A percentile compares a stretch with the other conserved stretches of the same genome.
Evolutionary conservation across 805 yeast species (phyloP).

Genomic region (Nakazawaea peltata): DNA sequence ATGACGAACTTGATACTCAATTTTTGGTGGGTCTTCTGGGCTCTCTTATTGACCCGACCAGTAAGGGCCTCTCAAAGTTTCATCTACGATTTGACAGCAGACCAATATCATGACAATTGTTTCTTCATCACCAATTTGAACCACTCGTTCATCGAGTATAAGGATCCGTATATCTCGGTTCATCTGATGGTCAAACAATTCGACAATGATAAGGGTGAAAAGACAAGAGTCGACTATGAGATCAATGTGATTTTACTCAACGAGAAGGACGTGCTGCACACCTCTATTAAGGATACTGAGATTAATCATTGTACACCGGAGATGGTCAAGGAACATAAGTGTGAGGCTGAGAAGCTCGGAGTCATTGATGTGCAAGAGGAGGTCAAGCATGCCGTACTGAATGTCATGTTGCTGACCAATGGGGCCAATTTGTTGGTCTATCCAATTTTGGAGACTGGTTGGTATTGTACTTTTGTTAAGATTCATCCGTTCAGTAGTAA

Average conservation of each 20-base stretch:
- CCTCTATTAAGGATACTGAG: constrained; percentile 1
- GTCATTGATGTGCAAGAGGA: constrained; percentile 5
- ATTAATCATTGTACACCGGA: constrained; percentile 9
- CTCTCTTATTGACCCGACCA: no score
- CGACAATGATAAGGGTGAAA: not conserved
- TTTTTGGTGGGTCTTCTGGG: no score
- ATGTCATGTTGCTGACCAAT: constrained; percentile 2
- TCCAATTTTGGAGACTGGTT: constrained; percentile 7
- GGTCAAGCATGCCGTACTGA: constrained; percentile 2
- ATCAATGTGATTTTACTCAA: constrained; percentile 8
- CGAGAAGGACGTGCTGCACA: constrained; percentile 1
- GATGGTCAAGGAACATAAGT: constrained; percentile 9
- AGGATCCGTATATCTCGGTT: constrained; percentile 6
- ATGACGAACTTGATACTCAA: no score
- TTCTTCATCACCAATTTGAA: constrained; percentile 9
- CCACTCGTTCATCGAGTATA: constrained; percentile 8
- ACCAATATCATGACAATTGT: constrained; percentile 9
- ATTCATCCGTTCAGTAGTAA: constrained; percentile 1
- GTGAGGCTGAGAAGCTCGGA: constrained; percentile 5
- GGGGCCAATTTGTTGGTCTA: constrained; percentile 5
- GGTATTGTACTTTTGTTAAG: constrained; percentile 10
- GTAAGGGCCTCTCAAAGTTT: constrained; percentile 2
- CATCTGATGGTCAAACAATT: constrained; percentile 2
- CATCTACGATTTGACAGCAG: constrained; percentile 4
- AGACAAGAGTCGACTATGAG: constrained; percentile 3